Evolutionary conservation across 176 grass and related monocot genomes (phyloP).

Genomic region (Leersia perrieri): DNA sequence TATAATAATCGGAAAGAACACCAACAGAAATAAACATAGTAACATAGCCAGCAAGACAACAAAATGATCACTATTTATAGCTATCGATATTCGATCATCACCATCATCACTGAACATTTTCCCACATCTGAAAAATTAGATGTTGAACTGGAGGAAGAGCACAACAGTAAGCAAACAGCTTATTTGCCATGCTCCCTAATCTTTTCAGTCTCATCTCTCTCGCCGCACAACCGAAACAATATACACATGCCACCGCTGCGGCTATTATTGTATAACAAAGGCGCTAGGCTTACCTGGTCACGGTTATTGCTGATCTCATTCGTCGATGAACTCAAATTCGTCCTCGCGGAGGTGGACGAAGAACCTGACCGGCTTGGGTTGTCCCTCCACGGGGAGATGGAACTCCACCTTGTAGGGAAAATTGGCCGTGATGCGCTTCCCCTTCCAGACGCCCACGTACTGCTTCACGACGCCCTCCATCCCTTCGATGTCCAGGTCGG

Average conservation of each 20-base stretch:
- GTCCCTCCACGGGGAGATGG: slow-evolving; percentile 50
- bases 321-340: slow-evolving; percentile 85
- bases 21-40: not conserved
- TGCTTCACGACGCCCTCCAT: slow-evolving; percentile 90
- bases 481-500: slow-evolving; percentile 85
- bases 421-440: slow-evolving; percentile 86
- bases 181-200: slow-evolving; percentile 2
- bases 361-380: slow-evolving; percentile 74
- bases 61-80: slow-evolving; percentile 30
- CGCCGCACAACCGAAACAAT: slow-evolving; percentile 29
- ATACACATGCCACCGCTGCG: slow-evolving; percentile 39
- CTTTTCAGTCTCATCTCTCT: slow-evolving; percentile 13
- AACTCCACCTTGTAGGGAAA: slow-evolving; percentile 93
- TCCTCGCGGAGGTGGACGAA: slow-evolving; percentile 88
- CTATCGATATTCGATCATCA: slow-evolving; percentile 28
- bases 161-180: slow-evolving; percentile 28
- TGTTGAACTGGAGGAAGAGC: slow-evolving; percentile 20
- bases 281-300: slow-evolving; percentile 19
- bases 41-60: slow-evolving; percentile 20
- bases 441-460: slow-evolving; percentile 90
- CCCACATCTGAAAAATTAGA: slow-evolving; percentile 41
- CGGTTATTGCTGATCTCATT: slow-evolving; percentile 19
- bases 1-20: not conserved
- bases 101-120: slow-evolving; percentile 26
- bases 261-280: slow-evolving; percentile 38